A percentile compares a stretch with the other conserved stretches of the same genome.
Evolutionary conservation across 352 stramenopile genomes (phyloP).

Genomic region (Globisporangium mamillatum): DNA sequence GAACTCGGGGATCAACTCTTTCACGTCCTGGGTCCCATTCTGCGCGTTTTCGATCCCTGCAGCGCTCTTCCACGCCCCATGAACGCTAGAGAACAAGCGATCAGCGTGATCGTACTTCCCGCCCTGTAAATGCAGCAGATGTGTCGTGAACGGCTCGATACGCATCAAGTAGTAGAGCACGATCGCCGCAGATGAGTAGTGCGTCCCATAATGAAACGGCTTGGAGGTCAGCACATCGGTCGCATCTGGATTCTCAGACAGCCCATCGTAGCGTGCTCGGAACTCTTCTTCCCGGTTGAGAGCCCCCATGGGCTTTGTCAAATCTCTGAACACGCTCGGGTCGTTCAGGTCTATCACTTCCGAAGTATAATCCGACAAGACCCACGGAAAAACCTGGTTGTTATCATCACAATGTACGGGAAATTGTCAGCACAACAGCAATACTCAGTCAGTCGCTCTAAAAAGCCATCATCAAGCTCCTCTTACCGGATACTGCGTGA

Average conservation of each 20-base stretch:
- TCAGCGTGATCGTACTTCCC: conserved; percentile 98
- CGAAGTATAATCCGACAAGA: conserved; percentile 95
- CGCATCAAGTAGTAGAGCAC: conserved; percentile 98
- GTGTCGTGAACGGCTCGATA: conserved; percentile 94
- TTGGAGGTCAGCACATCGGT: conserved; percentile 50
- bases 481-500: conserved; percentile 95
- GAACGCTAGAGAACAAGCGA: conserved; percentile 94
- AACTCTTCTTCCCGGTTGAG: conserved; percentile 90
- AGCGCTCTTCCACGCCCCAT: conserved; percentile 89
- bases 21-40: conserved; percentile 94
- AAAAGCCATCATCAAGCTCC: neutral
- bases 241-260: conserved; percentile 36
- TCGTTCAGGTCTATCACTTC: conserved; percentile 93
- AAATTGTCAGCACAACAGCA: neutral
- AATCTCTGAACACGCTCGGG: conserved; percentile 90
- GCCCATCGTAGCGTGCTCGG: conserved; percentile 57
- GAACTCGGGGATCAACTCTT: conserved; percentile 99
- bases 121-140: conserved; percentile 93
- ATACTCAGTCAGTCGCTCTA: neutral
- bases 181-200: conserved; percentile 90
- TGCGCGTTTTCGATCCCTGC: conserved; percentile 59
- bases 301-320: conserved; percentile 97
- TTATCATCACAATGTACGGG: neutral
- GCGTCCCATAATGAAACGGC: conserved; percentile 95
- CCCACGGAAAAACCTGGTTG: conserved; percentile 94